A percentile compares a stretch with the other conserved stretches of the same genome.
These are phyloP conservation scores for Colletotrichum tanaceti DNA, from an alignment of 2,329 filamentous ascomycete genomes.

Conservation along the genomic window DNA sequence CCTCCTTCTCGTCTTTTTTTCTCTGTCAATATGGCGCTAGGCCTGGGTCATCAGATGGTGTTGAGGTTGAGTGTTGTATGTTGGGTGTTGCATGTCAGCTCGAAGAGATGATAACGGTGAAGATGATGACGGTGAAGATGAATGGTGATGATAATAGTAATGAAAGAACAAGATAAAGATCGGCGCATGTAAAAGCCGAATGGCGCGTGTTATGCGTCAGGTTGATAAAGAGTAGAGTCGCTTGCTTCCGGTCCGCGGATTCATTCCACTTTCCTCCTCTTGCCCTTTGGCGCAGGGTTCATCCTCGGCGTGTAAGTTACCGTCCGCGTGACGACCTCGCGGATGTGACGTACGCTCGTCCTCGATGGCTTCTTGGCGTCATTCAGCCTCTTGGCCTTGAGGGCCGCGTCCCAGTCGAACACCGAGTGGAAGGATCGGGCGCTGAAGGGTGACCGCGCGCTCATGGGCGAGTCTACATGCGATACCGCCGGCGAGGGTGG, in stretches of 20 bases:
- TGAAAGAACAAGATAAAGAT: constrained; percentile 29
- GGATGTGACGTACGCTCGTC: constrained; percentile 76
- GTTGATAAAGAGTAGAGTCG: constrained; percentile 1
- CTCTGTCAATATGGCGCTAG: constrained; percentile 20
- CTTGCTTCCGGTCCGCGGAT: constrained; percentile 11
- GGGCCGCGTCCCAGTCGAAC: constrained; percentile 81
- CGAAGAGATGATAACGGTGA: too few relatives aligned
- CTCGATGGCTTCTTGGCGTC: constrained; percentile 66
- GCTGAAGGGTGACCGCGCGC: constrained; percentile 80
- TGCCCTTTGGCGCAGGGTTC: constrained; percentile 90
- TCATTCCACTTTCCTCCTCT: constrained; percentile 79
- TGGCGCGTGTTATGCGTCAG: constrained; percentile 10
- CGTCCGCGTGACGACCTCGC: constrained; percentile 93
- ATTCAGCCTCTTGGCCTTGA: constrained; percentile 74
- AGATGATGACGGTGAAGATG: not conserved
- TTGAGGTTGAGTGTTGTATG: too few relatives aligned
- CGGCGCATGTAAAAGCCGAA: constrained; percentile 18
- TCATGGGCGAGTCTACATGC: constrained; percentile 75
- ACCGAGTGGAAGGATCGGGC: constrained; percentile 74
- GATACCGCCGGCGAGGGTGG: constrained; percentile 80
- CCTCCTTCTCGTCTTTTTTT: constrained; percentile 16
- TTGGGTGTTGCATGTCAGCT: not conserved
- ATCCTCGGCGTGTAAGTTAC: constrained; percentile 91
- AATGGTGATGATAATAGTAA: not conserved
- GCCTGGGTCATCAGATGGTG: constrained; percentile 30